Conservation (phyloP, 768 basidiomycete species). For the Kwoniella sp. region DNA sequence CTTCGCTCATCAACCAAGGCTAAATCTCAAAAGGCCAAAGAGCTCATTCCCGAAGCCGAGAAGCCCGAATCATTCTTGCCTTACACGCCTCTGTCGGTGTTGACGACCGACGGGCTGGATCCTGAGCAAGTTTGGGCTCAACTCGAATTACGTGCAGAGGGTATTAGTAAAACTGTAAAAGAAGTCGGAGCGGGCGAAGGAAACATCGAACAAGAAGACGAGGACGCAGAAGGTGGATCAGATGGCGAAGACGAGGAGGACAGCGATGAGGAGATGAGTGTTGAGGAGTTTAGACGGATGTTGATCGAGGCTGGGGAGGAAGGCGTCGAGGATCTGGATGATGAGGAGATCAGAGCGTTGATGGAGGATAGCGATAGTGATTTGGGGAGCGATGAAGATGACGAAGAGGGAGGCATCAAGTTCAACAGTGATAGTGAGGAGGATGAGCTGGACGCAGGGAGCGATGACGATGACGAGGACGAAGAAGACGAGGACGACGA, state of each 20-base stretch:
- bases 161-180: constrained; percentile 70
- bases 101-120: constrained; percentile 77
- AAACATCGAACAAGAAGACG: constrained; percentile 49
- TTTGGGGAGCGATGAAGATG: constrained; percentile 52
- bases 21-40: constrained; percentile 40
- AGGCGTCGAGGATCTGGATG: constrained; percentile 11
- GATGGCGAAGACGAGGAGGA: constrained; percentile 53
- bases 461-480: constrained; percentile 58
- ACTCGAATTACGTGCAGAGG: constrained; percentile 75
- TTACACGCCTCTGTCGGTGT: constrained; percentile 71
- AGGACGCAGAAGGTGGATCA: constrained; percentile 48
- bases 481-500: constrained; percentile 40
- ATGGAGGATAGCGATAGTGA: constrained; percentile 44
- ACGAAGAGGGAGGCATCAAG: constrained; percentile 44
- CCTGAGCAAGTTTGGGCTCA: constrained; percentile 92
- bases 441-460: constrained; percentile 28
- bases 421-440: constrained; percentile 25
- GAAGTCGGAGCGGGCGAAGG: constrained; percentile 63
- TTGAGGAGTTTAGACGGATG: constrained; percentile 32
- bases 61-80: constrained; percentile 37
- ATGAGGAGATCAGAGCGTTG: constrained; percentile 18
- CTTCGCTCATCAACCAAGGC: constrained; percentile 57
- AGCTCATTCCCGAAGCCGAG: constrained; percentile 38
- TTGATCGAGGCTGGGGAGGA: constrained; percentile 31
- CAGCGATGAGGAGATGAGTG: constrained; percentile 54